A percentile compares a stretch with the other conserved stretches of the same genome.
phyloP scores from a whole-genome alignment of 1,284 basidiomycete species.

The Farysia itapuensis region DNA sequence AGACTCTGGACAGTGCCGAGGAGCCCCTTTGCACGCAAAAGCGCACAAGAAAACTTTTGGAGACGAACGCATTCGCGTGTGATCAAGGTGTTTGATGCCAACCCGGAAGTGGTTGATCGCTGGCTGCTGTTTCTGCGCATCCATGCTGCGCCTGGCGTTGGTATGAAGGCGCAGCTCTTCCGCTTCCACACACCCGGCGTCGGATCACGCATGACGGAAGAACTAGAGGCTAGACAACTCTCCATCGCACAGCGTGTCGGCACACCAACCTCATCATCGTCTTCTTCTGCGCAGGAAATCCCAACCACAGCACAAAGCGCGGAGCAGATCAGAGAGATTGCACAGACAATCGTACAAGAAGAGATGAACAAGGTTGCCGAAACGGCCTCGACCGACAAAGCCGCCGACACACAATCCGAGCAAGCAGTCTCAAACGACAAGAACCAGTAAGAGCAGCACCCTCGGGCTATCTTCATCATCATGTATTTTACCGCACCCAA shows the following conservation, averaged over 20 bases:
- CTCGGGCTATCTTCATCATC: no score
- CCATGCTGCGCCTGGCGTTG: slow-evolving; percentile 81
- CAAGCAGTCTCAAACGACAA: no score
- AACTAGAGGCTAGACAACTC: slow-evolving; percentile 23
- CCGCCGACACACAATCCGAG: no score
- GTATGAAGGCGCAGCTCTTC: slow-evolving; percentile 79
- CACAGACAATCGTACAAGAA: slow-evolving; percentile 31
- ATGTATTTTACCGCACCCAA: no score
- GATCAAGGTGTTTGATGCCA: slow-evolving; percentile 88
- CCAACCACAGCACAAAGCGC: slow-evolving; percentile 4
- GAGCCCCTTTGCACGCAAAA: slow-evolving; percentile 89
- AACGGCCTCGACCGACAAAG: no score
- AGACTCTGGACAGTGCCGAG: slow-evolving; percentile 83
- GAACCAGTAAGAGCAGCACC: no score
- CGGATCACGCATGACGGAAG: slow-evolving; percentile 28
- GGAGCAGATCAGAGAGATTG: slow-evolving; percentile 25
- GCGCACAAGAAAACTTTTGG: slow-evolving; percentile 94
- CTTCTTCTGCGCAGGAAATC: background rate
- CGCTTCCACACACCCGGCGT: slow-evolving; percentile 31
- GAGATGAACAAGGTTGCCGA: slow-evolving; percentile 23
- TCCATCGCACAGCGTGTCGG: no score
- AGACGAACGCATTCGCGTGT: slow-evolving; percentile 77
- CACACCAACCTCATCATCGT: background rate
- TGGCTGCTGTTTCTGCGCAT: slow-evolving; percentile 79
- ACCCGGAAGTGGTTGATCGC: slow-evolving; percentile 75